Evolutionary conservation across 2,329 filamentous ascomycete genomes (phyloP).

Genomic region (Grosmannia serpens): DNA sequence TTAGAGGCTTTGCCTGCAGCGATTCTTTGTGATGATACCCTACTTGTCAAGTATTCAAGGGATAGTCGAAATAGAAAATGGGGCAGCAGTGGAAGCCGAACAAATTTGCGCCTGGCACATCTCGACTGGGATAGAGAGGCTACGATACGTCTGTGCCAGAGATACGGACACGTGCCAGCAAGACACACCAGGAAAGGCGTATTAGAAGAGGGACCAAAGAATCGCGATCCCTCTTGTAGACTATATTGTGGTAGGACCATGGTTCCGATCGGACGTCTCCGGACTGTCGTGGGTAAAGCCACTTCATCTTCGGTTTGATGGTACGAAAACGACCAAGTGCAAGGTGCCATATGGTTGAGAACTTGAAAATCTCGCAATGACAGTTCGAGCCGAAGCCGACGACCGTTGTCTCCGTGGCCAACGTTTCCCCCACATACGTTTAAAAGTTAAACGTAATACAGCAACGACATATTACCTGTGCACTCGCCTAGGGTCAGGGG

Average conservation of each 20-base stretch:
- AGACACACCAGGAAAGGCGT: too few relatives aligned
- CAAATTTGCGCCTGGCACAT: background rate
- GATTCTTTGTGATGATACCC: background rate
- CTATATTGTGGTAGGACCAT: background rate
- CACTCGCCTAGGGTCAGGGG: background rate
- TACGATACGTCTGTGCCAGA: background rate
- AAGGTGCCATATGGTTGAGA: background rate
- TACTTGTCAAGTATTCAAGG: background rate
- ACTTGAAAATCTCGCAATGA: background rate
- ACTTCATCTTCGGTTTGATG: background rate
- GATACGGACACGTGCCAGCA: background rate
- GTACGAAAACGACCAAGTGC: background rate
- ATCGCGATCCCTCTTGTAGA: background rate
- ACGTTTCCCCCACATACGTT: background rate
- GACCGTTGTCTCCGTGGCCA: background rate
- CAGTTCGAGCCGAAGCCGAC: background rate
- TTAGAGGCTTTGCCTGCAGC: background rate
- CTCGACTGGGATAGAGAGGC: background rate
- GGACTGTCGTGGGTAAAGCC: background rate
- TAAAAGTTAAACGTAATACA: background rate
- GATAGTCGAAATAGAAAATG: conserved; percentile 1
- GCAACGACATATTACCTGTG: background rate
- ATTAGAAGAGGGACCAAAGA: too few relatives aligned
- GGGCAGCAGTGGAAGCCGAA: background rate
- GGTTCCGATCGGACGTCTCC: background rate